Conservation (phyloP, 2,329 filamentous ascomycete species). For the Rosellinia necatrix region DNA sequence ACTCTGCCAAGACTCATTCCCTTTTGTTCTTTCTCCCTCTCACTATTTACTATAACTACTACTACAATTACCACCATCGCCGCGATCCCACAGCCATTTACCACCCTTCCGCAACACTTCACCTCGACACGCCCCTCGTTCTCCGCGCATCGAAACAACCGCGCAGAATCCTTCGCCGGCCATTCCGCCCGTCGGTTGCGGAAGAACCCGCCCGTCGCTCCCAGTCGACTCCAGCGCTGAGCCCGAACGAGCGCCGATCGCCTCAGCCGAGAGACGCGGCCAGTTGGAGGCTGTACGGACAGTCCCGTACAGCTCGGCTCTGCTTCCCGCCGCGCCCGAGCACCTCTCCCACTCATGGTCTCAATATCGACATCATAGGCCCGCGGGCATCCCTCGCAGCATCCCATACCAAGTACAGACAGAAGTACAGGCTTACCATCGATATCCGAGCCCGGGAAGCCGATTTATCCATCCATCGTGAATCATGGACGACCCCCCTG, state of each 20-base stretch:
- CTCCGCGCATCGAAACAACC: not conserved
- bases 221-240: not conserved
- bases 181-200: not conserved
- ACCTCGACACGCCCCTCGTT: not conserved
- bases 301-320: too few relatives aligned
- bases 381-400: constrained; percentile 23
- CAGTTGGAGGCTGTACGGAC: too few relatives aligned
- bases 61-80: constrained; percentile 11
- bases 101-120: too few relatives aligned
- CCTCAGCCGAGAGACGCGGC: not conserved
- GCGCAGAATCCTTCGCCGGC: not conserved
- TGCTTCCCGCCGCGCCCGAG: constrained; percentile 5
- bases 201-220: not conserved
- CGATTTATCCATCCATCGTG: not conserved
- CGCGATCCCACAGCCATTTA: too few relatives aligned
- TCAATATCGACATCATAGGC: constrained; percentile 17
- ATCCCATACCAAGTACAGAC: not conserved
- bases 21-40: not conserved
- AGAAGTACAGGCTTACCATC: too few relatives aligned
- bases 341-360: constrained; percentile 22
- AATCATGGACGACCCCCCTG: not conserved
- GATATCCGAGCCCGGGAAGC: too few relatives aligned
- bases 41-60: too few relatives aligned
- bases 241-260: constrained; percentile 10
- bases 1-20: constrained; percentile 18